Conservation (phyloP, 345 rosid species). For the Salix suchowensis region DNA sequence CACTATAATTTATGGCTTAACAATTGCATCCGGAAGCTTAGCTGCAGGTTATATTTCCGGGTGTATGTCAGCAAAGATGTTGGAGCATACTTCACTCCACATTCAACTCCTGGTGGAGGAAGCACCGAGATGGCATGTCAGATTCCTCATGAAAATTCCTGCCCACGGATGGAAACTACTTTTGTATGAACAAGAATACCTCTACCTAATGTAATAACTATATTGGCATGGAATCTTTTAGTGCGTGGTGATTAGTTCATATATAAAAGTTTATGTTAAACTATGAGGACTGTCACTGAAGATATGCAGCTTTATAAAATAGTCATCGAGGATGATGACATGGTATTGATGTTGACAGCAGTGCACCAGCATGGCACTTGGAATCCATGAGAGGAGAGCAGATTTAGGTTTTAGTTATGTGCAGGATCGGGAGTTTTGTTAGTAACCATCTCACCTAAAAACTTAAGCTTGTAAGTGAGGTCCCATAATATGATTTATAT, state of each 20-base stretch:
- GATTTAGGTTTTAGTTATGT: background rate
- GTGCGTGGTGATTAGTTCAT: slow-evolving; percentile 2
- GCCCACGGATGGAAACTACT: too few relatives aligned
- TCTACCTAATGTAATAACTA: background rate
- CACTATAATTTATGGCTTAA: background rate
- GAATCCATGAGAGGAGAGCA: background rate
- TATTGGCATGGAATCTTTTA: background rate
- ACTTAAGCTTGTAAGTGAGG: too few relatives aligned
- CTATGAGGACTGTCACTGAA: background rate
- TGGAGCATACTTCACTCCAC: background rate
- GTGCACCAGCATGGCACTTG: background rate
- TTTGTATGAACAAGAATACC: background rate
- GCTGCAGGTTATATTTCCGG: background rate
- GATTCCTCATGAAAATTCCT: background rate
- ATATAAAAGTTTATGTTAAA: background rate
- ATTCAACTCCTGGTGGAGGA: background rate
- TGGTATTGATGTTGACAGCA: background rate
- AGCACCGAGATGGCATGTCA: background rate
- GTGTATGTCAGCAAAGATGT: background rate
- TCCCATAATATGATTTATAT: too few relatives aligned
- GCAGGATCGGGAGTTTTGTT: background rate
- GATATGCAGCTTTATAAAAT: background rate
- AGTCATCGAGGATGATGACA: background rate
- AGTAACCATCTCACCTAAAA: too few relatives aligned
- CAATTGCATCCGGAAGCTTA: background rate